Base-by-base conservation (phyloP, 805 yeast genomes). In the Spathaspora sp. region DNA sequence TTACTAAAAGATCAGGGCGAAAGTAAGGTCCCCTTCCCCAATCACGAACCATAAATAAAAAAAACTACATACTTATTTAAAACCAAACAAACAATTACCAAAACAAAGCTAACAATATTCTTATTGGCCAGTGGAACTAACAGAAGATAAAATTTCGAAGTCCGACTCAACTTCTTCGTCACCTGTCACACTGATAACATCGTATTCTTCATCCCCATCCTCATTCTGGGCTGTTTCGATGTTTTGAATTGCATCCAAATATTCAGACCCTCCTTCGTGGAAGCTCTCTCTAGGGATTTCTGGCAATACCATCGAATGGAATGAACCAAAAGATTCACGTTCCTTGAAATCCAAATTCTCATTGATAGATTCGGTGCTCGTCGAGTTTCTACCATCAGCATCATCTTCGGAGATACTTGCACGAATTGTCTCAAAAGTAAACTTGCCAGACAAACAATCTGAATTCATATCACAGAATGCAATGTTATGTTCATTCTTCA, bases 81-180 rank as follows among this genome's bases (percentile, higher is more conserved):
- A 11, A 31, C 26, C n/a, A 35, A 35, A 35, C 11, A 35, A 35
- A 35, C 14, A 7, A 35, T 35, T 7, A 35, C 14, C 18, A 35
- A 10, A 35, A 35, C 7, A 35, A 3, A 35, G 40, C 16, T 11
- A 35, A 11, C 40, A 35, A n/a, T 10, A 16, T n/a, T 35, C 40
- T 42, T 9, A 42, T 23, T 42, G 44, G 16, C 26, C 28, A 31
- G 44, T 44, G 17, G 51, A 32, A 39, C 48, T 44, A 20, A 57
- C 57, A 12, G 69, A 61, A 1, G 74, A 68, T 53, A 73, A 64
- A 23, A 73, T 55, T 52, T 73, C 77, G 50, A 57, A 73, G 54
- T 73, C 78, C 2, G 76, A 71, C 31, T 58, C 65, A 42, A 58
- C 62, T 18, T 58, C 65, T 16, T 62, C 68, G 16, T 65, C 71